phyloP scores from a whole-genome alignment of 495 filamentous ascomycete genomes.

The Bacidia rubella region DNA sequence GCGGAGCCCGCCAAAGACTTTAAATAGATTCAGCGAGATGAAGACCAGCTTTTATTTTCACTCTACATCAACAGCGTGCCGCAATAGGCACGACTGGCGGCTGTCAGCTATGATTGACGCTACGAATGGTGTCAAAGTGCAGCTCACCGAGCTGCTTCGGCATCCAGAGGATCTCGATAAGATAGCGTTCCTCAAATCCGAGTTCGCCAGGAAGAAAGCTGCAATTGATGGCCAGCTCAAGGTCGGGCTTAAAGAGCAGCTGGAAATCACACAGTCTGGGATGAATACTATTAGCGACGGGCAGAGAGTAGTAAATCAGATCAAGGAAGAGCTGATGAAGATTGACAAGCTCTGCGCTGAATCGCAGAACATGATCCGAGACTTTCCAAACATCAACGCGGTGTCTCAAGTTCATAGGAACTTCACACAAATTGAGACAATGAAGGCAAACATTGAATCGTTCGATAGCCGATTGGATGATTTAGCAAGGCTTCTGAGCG shows the following conservation, averaged over 20 bases:
- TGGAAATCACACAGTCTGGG: constrained; percentile 81
- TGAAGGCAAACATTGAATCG: constrained; percentile 76
- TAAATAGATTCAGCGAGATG: background rate
- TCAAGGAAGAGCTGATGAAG: constrained; percentile 95
- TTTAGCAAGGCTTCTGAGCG: constrained; percentile 58
- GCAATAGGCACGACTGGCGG: background rate
- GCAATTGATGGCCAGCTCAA: constrained; percentile 82
- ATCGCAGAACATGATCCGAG: constrained; percentile 86
- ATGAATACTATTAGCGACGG: constrained; percentile 77
- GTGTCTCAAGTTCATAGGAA: constrained; percentile 89
- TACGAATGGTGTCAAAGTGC: constrained; percentile 31
- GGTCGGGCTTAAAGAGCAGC: constrained; percentile 72
- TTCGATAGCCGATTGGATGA: constrained; percentile 64
- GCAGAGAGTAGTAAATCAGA: constrained; percentile 71
- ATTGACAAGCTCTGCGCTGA: constrained; percentile 96
- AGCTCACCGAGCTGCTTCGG: constrained; percentile 42
- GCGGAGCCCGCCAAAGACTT: background rate
- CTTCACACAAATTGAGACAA: constrained; percentile 79
- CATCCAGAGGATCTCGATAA: constrained; percentile 87
- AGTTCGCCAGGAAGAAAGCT: constrained; percentile 88
- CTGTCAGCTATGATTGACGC: constrained; percentile 26
- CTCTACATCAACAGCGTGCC: background rate
- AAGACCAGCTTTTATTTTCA: background rate
- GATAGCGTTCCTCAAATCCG: constrained; percentile 73
- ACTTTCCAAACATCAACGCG: constrained; percentile 93